Conservation (phyloP, 202 grass and related monocot genomes). For the Zizania palustris region DNA sequence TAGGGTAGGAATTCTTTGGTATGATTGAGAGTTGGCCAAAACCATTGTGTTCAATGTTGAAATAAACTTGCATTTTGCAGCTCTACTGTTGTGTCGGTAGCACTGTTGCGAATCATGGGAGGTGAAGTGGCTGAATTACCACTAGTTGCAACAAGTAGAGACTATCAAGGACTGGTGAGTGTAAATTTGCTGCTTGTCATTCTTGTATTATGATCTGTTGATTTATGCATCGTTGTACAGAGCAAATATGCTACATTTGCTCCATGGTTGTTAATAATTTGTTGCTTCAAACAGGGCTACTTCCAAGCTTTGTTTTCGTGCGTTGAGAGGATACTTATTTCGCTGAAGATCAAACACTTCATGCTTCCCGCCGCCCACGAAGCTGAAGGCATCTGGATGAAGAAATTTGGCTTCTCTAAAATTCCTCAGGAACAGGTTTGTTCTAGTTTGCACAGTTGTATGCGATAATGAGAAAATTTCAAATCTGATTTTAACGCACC, state of each 20-base stretch:
- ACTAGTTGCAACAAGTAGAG: slow-evolving; percentile 89
- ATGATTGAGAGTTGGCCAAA: slow-evolving; percentile 23
- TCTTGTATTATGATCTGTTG: not conserved
- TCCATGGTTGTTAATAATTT: slow-evolving; percentile 2
- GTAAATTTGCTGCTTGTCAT: not conserved
- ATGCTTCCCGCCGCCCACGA: slow-evolving; percentile 88
- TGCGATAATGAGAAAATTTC: not conserved
- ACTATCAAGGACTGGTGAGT: slow-evolving; percentile 86
- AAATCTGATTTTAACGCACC: slow-evolving; percentile 8
- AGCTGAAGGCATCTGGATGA: slow-evolving; percentile 92
- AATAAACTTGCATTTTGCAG: slow-evolving; percentile 41
- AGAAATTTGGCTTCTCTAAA: slow-evolving; percentile 88
- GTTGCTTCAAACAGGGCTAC: slow-evolving; percentile 68
- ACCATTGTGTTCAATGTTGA: not conserved
- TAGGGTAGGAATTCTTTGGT: slow-evolving; percentile 60
- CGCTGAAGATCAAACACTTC: slow-evolving; percentile 73
- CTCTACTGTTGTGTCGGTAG: slow-evolving; percentile 81
- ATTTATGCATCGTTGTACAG: not conserved
- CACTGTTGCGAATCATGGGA: slow-evolving; percentile 86
- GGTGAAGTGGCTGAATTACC: slow-evolving; percentile 83
- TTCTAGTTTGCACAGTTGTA: not conserved
- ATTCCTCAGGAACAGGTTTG: slow-evolving; percentile 68
- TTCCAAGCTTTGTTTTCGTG: slow-evolving; percentile 83
- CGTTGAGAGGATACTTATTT: slow-evolving; percentile 73
- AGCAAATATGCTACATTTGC: slow-evolving; percentile 14